Percentiles rank a stretch among this genome's conserved stretches.
Evolutionary conservation across 2,329 filamentous ascomycete species (phyloP).

Genomic region (Aspergillus luchuensis): DNA sequence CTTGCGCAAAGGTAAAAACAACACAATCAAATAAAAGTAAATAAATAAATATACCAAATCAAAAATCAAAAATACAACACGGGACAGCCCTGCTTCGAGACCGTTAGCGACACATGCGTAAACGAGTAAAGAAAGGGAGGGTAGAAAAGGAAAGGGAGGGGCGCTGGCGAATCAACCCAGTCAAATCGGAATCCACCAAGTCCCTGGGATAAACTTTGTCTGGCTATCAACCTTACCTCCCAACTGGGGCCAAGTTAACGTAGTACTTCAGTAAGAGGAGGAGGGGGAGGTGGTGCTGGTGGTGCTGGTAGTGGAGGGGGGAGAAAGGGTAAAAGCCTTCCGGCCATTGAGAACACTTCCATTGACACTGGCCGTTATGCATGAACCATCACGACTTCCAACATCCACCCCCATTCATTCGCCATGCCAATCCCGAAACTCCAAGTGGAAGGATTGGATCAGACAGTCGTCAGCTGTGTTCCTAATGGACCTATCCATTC

Average conservation of each 20-base stretch:
- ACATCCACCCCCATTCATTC: conserved; percentile 5
- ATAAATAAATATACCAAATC: too few relatives aligned
- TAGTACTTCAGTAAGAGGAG: too few relatives aligned
- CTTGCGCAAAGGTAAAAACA: neutral
- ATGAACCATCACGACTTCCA: conserved; percentile 16
- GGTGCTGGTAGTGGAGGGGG: neutral
- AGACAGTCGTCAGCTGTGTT: conserved; percentile 17
- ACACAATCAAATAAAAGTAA: too few relatives aligned
- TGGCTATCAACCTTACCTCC: conserved; percentile 14
- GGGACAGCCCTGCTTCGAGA: conserved; percentile 6
- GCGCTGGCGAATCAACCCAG: neutral
- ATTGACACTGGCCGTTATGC: conserved; percentile 14
- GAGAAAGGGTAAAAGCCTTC: neutral
- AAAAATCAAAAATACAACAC: neutral
- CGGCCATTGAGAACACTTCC: conserved; percentile 8
- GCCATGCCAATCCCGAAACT: neutral
- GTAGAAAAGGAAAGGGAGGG: neutral
- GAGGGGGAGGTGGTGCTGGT: too few relatives aligned
- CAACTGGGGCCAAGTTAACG: neutral
- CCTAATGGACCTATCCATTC: conserved; percentile 23
- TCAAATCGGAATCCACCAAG: conserved; percentile 3
- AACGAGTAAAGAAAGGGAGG: neutral
- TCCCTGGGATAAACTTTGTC: conserved; percentile 13
- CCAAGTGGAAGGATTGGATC: conserved; percentile 7
- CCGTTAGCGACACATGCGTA: conserved; percentile 15